These are phyloP conservation scores for Candida nanaspora DNA, from an alignment of 805 yeast genomes.

Conservation along the genomic window DNA sequence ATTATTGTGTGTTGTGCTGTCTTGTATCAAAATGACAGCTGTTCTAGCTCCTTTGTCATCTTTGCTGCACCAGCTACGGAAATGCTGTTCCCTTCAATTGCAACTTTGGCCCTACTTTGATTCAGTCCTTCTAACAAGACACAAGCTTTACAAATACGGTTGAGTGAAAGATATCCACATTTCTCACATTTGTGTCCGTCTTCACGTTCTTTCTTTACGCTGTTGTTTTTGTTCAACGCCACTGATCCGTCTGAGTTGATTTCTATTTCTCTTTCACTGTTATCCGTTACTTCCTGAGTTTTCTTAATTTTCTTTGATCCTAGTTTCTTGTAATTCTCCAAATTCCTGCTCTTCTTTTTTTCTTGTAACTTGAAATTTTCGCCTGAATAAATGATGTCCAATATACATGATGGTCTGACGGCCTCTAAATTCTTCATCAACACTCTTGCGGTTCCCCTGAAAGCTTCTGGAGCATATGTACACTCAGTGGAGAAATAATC, in stretches of 20 bases:
- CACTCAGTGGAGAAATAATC: slow-evolving; percentile 98
- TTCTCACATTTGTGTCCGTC: slow-evolving; percentile 77
- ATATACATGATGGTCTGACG: slow-evolving; percentile 84
- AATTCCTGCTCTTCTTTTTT: slow-evolving; percentile 33
- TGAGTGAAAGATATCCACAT: slow-evolving; percentile 90
- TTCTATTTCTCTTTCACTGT: slow-evolving; percentile 35
- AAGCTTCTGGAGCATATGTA: slow-evolving; percentile 97
- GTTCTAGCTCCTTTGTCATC: slow-evolving; percentile 53
- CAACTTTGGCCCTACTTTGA: slow-evolving; percentile 58
- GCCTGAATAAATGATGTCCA: slow-evolving; percentile 92
- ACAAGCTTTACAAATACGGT: slow-evolving; percentile 90
- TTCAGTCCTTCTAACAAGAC: slow-evolving; percentile 79
- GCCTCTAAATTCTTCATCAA: slow-evolving; percentile 85
- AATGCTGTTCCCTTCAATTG: slow-evolving; percentile 41
- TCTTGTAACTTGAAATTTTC: slow-evolving; percentile 69
- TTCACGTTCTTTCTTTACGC: slow-evolving; percentile 1
- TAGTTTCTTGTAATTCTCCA: not conserved
- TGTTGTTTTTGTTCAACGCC: slow-evolving; percentile 26
- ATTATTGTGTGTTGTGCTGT: no score
- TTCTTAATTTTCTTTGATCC: slow-evolving; percentile 20
- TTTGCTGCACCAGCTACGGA: slow-evolving; percentile 60
- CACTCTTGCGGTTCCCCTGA: slow-evolving; percentile 94
- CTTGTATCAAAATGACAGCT: slow-evolving; percentile 29
- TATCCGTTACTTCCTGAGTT: slow-evolving; percentile 27
- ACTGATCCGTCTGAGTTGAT: slow-evolving; percentile 59